Evolutionary conservation across 305 asterid species (phyloP).

Genomic region (Fraxinus sp.): DNA sequence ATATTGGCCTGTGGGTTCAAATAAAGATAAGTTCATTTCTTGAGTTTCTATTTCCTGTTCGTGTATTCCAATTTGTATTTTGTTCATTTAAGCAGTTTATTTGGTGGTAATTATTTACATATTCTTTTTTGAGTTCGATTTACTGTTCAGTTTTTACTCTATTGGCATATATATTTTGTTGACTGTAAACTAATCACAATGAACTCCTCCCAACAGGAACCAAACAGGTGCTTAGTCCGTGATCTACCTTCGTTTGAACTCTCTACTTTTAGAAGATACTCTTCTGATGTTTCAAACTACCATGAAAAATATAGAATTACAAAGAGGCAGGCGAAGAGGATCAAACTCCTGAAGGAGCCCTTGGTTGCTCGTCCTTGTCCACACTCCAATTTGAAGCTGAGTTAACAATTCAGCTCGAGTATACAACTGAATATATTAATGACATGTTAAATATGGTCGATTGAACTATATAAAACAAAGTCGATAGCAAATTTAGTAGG

Average conservation of each 20-base stretch:
- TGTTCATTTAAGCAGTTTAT: too few species aligned
- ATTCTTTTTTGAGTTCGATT: too few species aligned
- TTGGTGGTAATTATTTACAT: too few species aligned
- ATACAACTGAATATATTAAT: not conserved
- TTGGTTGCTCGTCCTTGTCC: not conserved
- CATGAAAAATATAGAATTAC: not conserved
- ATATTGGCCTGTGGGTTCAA: too few species aligned
- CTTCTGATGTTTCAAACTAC: not conserved
- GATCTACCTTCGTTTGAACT: not conserved
- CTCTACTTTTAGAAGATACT: not conserved
- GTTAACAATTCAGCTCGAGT: not conserved
- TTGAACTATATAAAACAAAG: not conserved
- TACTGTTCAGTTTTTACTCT: too few species aligned
- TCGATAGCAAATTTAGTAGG: not conserved
- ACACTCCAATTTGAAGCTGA: not conserved
- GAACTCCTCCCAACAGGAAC: not conserved
- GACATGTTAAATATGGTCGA: not conserved
- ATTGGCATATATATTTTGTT: too few species aligned
- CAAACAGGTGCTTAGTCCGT: not conserved
- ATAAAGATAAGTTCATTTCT: too few species aligned
- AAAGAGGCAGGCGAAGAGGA: not conserved
- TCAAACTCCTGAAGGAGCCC: not conserved
- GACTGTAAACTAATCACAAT: too few species aligned
- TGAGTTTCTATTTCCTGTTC: too few species aligned
- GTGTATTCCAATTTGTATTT: too few species aligned